Percentiles rank a stretch among this genome's conserved stretches.
Evolutionary conservation across 495 filamentous ascomycete genomes (phyloP).

Genomic region (Acidomyces sp.): DNA sequence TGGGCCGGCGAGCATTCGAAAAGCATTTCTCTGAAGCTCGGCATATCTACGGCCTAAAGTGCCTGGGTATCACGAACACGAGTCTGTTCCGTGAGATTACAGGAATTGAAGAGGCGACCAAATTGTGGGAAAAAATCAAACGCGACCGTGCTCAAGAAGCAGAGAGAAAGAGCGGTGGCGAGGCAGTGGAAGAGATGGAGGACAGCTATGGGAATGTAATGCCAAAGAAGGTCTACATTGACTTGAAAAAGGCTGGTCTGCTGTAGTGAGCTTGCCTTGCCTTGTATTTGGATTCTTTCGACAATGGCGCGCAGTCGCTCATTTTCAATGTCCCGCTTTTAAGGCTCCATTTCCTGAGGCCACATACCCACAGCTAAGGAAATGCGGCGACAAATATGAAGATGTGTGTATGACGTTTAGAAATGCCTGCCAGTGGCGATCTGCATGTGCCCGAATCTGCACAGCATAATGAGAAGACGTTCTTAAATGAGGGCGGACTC

Average conservation of each 20-base stretch:
- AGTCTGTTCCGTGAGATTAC: constrained; percentile 90
- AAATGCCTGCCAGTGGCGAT: too few relatives aligned
- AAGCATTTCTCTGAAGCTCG: constrained; percentile 94
- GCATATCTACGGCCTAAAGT: constrained; percentile 86
- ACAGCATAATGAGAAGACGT: too few relatives aligned
- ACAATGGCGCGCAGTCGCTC: too few relatives aligned
- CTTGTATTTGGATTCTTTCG: too few relatives aligned
- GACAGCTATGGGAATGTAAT: constrained; percentile 95
- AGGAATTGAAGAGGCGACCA: constrained; percentile 71
- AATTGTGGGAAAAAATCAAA: constrained; percentile 88
- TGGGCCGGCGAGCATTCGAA: constrained; percentile 88
- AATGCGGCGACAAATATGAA: too few relatives aligned
- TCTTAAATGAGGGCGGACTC: too few relatives aligned
- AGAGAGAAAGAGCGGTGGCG: constrained; percentile 39
- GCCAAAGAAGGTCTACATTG: constrained; percentile 93
- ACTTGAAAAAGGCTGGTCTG: constrained; percentile 61
- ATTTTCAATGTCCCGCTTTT: too few relatives aligned
- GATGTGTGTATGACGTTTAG: too few relatives aligned
- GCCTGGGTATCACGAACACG: constrained; percentile 84
- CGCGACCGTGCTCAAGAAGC: constrained; percentile 69
- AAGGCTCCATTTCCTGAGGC: too few relatives aligned
- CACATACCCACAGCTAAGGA: too few relatives aligned
- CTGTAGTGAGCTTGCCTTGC: too few relatives aligned
- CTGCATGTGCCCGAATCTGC: too few relatives aligned
- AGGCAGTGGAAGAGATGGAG: constrained; percentile 94